These are phyloP conservation scores for Rubus parviflorus DNA, from an alignment of 306 rosid genomes.

Conservation along the genomic window DNA sequence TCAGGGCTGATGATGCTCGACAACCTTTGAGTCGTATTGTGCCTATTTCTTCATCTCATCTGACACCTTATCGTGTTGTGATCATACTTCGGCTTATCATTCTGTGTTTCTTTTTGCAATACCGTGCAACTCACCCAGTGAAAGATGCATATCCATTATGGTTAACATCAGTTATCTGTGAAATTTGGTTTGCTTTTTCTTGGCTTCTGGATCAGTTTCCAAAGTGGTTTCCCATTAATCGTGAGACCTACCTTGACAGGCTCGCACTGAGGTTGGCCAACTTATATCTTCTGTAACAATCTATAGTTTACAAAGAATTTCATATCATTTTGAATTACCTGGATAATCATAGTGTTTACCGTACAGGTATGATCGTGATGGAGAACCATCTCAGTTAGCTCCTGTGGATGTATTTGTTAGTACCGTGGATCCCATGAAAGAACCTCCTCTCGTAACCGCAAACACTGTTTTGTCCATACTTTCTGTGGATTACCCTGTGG, in stretches of 20 bases:
- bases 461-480: constrained; percentile 99
- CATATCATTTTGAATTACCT: constrained; percentile 11
- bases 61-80: constrained; percentile 93
- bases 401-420: constrained; percentile 93
- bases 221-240: constrained; percentile 89
- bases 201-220: constrained; percentile 99
- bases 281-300: constrained; percentile 10
- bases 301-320: background rate
- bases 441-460: constrained; percentile 94
- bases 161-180: constrained; percentile 96
- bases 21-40: constrained; percentile 95
- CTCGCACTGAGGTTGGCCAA: constrained; percentile 70
- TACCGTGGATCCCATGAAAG: constrained; percentile 99
- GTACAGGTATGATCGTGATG: constrained; percentile 89
- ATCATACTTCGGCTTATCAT: constrained; percentile 91
- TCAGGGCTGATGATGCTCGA: constrained; percentile 95
- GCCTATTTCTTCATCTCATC: constrained; percentile 80
- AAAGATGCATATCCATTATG: constrained; percentile 88
- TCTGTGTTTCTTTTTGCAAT: constrained; percentile 91
- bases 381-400: constrained; percentile 93
- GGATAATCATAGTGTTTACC: constrained; percentile 28
- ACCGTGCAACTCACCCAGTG: constrained; percentile 96
- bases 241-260: constrained; percentile 94
- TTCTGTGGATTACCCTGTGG: constrained; percentile 98
- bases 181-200: constrained; percentile 97